These are phyloP conservation scores for Ceratobasidium sp. DNA, from an alignment of 1,284 basidiomycete species.

Conservation along the genomic window DNA sequence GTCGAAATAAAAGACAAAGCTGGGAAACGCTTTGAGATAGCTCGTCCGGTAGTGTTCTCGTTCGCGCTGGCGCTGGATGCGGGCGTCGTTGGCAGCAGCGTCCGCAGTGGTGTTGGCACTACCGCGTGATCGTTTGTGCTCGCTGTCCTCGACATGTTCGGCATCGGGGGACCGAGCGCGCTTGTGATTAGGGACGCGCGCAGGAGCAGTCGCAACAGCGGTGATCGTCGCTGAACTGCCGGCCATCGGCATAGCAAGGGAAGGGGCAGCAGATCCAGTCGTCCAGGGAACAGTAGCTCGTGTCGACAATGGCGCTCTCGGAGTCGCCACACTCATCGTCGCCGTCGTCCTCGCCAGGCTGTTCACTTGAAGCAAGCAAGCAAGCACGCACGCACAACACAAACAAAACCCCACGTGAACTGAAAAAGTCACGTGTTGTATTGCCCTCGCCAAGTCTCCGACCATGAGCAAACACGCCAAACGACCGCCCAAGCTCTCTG, in stretches of 20 bases:
- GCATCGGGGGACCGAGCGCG: slow-evolving; percentile 29
- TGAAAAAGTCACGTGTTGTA: slow-evolving; percentile 7
- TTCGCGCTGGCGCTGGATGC: slow-evolving; percentile 66
- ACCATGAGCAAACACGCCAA: slow-evolving; percentile 33
- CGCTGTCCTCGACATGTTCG: slow-evolving; percentile 11
- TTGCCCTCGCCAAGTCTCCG: neutral
- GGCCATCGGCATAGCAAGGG: neutral
- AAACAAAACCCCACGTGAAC: slow-evolving; percentile 10
- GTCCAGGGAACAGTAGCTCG: slow-evolving; percentile 30
- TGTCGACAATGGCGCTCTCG: slow-evolving; percentile 18
- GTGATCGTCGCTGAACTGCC: slow-evolving; percentile 30
- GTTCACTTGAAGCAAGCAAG: neutral
- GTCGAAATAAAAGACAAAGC: slow-evolving; percentile 87
- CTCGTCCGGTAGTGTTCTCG: slow-evolving; percentile 81
- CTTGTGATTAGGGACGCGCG: slow-evolving; percentile 34
- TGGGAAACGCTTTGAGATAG: slow-evolving; percentile 85
- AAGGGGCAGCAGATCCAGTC: slow-evolving; percentile 18
- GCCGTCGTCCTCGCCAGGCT: neutral
- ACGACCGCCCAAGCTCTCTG: slow-evolving; percentile 34
- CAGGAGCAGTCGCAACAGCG: slow-evolving; percentile 34
- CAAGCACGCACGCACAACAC: slow-evolving; percentile 11
- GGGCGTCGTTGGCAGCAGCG: neutral
- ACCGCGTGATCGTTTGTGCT: slow-evolving; percentile 30
- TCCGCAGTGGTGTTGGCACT: neutral
- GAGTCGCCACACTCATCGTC: slow-evolving; percentile 35